Evolutionary conservation across 1,284 basidiomycete genomes (phyloP).

Genomic region (Apiotrichum domesticum): DNA sequence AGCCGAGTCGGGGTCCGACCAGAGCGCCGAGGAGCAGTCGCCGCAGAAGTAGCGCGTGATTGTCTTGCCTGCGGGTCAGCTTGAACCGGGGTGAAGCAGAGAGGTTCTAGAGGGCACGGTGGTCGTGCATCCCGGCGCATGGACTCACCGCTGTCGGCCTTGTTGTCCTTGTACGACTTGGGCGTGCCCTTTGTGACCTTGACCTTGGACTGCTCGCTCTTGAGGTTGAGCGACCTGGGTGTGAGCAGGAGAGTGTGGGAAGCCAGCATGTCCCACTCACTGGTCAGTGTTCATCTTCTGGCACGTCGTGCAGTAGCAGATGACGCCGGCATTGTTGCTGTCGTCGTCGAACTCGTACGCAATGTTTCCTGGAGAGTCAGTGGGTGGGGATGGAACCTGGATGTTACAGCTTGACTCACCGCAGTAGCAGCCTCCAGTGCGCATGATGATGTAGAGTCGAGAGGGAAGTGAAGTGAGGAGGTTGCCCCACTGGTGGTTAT

Average conservation of each 20-base stretch:
- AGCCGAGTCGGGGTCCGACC: slow-evolving; percentile 11
- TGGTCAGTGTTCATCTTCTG: slow-evolving; percentile 7
- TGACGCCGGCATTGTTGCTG: slow-evolving; percentile 9
- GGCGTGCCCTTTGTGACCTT: slow-evolving; percentile 14
- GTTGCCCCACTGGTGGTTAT: too few species aligned
- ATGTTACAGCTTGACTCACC: not conserved
- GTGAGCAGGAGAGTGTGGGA: not conserved
- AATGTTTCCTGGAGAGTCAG: slow-evolving; percentile 4
- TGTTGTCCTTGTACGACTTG: slow-evolving; percentile 9
- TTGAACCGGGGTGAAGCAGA: too few species aligned
- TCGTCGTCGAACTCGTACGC: slow-evolving; percentile 11
- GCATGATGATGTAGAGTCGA: not conserved
- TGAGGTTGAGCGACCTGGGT: slow-evolving; percentile 14
- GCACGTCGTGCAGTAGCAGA: slow-evolving; percentile 17
- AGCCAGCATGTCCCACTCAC: not conserved
- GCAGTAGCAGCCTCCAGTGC: slow-evolving; percentile 11
- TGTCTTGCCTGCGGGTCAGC: slow-evolving; percentile 15
- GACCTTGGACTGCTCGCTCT: slow-evolving; percentile 6
- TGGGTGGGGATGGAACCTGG: not conserved
- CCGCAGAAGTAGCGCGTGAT: slow-evolving; percentile 27
- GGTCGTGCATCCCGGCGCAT: too few species aligned
- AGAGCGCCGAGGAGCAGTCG: slow-evolving; percentile 21
- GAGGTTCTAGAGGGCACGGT: not conserved
- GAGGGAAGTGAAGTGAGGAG: too few species aligned
- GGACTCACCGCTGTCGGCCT: slow-evolving; percentile 9